These are phyloP conservation scores for Pittosporum tobira DNA, from an alignment of 129 eudicot genomes.

Conservation along the genomic window DNA sequence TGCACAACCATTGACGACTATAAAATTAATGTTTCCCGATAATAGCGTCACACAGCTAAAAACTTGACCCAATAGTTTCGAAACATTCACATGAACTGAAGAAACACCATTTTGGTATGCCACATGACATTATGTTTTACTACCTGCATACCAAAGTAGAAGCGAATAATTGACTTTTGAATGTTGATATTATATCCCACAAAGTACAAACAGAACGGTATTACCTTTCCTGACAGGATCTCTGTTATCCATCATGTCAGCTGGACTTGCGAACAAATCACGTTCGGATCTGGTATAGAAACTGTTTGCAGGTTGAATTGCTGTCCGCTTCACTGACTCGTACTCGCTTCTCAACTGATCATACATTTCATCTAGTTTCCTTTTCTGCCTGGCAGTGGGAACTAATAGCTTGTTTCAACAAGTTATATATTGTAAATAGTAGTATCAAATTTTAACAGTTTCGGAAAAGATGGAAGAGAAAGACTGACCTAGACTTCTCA, in stretches of 20 bases:
- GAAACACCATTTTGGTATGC: neutral
- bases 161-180: too few species aligned
- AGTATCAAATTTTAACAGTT: constrained; percentile 4
- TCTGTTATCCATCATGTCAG: constrained; percentile 68
- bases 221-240: constrained; percentile 73
- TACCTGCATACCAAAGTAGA: too few species aligned
- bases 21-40: too few species aligned
- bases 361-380: constrained; percentile 96
- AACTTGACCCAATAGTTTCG: neutral
- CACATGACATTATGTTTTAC: neutral
- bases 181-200: too few species aligned
- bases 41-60: neutral
- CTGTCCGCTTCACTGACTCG: constrained; percentile 67
- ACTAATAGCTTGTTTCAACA: constrained; percentile 13
- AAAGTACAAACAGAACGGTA: constrained; percentile 19
- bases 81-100: neutral
- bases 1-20: too few species aligned
- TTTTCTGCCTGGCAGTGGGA: constrained; percentile 54
- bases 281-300: constrained; percentile 60
- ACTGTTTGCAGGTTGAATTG: constrained; percentile 72
- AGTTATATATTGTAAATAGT: neutral
- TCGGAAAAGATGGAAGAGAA: neutral
- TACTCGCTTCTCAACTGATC: constrained; percentile 79
- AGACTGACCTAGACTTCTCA: constrained; percentile 84
- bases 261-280: constrained; percentile 75